Evolutionary conservation across 345 rosid genomes (phyloP).

Genomic region (Eucalyptus erythrocorys): DNA sequence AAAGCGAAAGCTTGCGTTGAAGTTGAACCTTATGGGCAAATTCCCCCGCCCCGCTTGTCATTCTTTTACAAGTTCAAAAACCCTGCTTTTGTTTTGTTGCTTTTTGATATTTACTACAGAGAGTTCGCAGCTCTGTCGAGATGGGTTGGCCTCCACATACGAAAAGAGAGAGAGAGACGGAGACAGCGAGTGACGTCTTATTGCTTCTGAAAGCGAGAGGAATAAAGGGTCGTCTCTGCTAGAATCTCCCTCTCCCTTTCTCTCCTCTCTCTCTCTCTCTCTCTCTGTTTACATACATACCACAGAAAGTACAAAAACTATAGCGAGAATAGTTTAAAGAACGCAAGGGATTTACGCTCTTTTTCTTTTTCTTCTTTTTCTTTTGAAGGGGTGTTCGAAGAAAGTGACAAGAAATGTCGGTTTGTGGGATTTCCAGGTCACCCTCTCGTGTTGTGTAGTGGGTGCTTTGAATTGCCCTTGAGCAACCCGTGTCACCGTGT

Average conservation of each 20-base stretch:
- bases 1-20: constrained; percentile 17
- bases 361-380: not conserved
- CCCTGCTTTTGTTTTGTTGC: not conserved
- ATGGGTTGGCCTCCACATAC: not conserved
- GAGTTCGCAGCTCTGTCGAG: not conserved
- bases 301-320: not conserved
- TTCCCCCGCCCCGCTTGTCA: not conserved
- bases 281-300: not conserved
- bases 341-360: not conserved
- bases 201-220: not conserved
- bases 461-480: not conserved
- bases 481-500: constrained; percentile 12
- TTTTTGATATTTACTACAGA: not conserved
- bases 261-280: not conserved
- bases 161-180: not conserved
- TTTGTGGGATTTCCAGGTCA: constrained; percentile 13
- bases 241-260: constrained; percentile 1
- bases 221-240: constrained; percentile 20
- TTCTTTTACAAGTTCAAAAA: not conserved
- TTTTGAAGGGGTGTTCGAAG: not conserved
- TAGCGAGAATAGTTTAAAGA: not conserved
- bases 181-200: not conserved
- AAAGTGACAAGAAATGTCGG: not conserved
- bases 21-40: not conserved
- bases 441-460: not conserved